Conservation (phyloP, 2,329 filamentous ascomycete genomes). For the Dothiorella sarmentorum region DNA sequence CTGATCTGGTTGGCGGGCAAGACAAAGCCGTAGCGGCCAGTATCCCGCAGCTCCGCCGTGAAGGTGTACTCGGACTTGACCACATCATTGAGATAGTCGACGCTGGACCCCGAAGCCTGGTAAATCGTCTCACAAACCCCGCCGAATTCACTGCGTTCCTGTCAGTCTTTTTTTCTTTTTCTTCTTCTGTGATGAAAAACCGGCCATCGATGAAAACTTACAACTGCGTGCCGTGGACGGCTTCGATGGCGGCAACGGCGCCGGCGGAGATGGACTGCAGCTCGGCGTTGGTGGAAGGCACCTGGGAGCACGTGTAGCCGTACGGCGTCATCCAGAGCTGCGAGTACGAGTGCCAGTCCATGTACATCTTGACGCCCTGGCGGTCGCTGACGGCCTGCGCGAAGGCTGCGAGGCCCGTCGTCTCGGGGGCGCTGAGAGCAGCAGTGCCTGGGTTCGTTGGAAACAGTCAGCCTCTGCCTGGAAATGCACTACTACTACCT, state of each 20-base stretch:
- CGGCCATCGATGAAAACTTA: not conserved
- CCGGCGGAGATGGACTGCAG: constrained; percentile 50
- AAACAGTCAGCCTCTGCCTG: not conserved
- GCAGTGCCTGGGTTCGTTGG: constrained; percentile 44
- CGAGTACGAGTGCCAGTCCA: constrained; percentile 62
- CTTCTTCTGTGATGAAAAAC: not conserved
- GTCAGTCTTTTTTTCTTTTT: not conserved
- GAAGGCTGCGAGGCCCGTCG: constrained; percentile 45
- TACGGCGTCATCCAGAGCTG: constrained; percentile 38
- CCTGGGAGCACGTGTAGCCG: constrained; percentile 55
- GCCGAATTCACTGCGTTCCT: constrained; percentile 27
- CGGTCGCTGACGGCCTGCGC: constrained; percentile 42
- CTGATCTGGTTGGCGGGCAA: constrained; percentile 49
- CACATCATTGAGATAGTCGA: constrained; percentile 45
- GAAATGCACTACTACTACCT: too few relatives aligned
- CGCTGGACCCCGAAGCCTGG: constrained; percentile 47
- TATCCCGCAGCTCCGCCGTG: constrained; percentile 51
- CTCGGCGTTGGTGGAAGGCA: constrained; percentile 46
- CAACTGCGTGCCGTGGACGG: constrained; percentile 33
- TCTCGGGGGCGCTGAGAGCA: constrained; percentile 35
- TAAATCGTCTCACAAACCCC: constrained; percentile 61
- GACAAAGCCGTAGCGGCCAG: constrained; percentile 48
- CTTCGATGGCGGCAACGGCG: constrained; percentile 52
- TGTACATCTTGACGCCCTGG: constrained; percentile 58
- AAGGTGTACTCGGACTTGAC: constrained; percentile 45